These are phyloP conservation scores for Talaromyces albobiverticillius DNA, from an alignment of 2,329 filamentous ascomycete species.

Conservation along the genomic window DNA sequence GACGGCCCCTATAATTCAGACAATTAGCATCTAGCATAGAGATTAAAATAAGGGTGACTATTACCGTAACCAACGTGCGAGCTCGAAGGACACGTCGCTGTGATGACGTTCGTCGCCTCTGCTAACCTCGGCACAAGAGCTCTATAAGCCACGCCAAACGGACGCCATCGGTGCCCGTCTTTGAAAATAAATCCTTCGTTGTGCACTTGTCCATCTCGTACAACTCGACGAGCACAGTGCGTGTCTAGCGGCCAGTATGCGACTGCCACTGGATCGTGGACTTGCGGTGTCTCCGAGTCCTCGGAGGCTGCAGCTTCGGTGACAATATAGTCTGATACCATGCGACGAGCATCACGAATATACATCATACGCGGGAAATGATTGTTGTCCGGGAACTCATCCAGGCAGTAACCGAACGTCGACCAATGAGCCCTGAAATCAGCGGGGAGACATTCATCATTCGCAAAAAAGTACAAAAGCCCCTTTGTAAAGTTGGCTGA, in stretches of 20 bases:
- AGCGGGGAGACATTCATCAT: neutral
- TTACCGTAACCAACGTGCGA: neutral
- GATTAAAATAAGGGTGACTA: neutral
- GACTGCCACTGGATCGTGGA: neutral
- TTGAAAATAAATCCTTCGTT: neutral
- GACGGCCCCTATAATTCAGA: neutral
- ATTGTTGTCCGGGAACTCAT: neutral
- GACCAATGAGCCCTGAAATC: neutral
- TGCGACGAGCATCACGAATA: neutral
- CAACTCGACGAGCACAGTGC: neutral
- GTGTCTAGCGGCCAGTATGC: neutral
- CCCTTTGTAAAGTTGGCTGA: neutral
- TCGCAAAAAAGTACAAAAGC: neutral
- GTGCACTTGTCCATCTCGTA: neutral
- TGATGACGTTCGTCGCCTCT: neutral
- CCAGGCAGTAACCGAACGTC: neutral
- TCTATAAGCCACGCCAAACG: neutral
- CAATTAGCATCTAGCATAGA: neutral
- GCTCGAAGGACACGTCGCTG: neutral
- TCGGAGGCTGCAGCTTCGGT: neutral
- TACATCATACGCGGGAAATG: neutral
- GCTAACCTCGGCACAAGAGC: neutral
- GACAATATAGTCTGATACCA: neutral
- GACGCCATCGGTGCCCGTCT: neutral
- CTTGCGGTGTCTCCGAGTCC: neutral